phyloP scores from a whole-genome alignment of 768 basidiomycete genomes.

The Hortiboletus campestris region DNA sequence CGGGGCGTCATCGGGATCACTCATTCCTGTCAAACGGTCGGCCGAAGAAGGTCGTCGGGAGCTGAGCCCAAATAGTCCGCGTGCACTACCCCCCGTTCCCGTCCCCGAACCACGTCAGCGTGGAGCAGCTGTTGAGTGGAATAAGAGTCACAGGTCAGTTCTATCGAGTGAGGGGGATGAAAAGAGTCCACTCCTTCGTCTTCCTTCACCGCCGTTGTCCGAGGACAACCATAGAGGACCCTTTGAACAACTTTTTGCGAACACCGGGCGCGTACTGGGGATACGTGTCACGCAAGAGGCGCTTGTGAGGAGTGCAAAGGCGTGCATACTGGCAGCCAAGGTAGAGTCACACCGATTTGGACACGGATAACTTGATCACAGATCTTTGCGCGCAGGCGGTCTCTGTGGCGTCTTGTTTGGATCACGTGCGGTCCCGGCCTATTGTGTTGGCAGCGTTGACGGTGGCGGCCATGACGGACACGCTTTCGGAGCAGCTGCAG shows the following conservation, averaged over 20 bases:
- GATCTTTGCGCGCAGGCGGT: slow-evolving; percentile 17
- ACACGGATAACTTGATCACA: background rate
- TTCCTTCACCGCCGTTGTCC: slow-evolving; percentile 10
- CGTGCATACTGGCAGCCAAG: slow-evolving; percentile 36
- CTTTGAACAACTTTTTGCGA: background rate
- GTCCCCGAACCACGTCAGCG: background rate
- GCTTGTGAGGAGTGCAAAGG: slow-evolving; percentile 33
- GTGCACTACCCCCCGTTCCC: slow-evolving; percentile 19
- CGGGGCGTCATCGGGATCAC: slow-evolving; percentile 13
- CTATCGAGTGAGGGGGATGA: slow-evolving; percentile 1
- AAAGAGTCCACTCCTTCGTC: slow-evolving; percentile 17
- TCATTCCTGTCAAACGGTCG: slow-evolving; percentile 25
- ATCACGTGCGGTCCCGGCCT: slow-evolving; percentile 24
- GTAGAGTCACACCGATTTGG: slow-evolving; percentile 15
- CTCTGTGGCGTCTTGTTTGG: slow-evolving; percentile 23
- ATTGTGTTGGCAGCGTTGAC: slow-evolving; percentile 29
- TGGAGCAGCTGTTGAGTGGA: slow-evolving; percentile 1
- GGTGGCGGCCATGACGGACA: slow-evolving; percentile 44
- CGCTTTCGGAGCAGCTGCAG: slow-evolving; percentile 40
- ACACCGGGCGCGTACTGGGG: slow-evolving; percentile 1
- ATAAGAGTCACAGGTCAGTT: background rate
- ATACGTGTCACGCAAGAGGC: slow-evolving; percentile 16
- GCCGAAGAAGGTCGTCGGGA: slow-evolving; percentile 12
- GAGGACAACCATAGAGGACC: background rate
- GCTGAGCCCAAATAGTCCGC: slow-evolving; percentile 2